Conservation (phyloP, 169 alveolate species). For the Eimeria falciformis region DNA sequence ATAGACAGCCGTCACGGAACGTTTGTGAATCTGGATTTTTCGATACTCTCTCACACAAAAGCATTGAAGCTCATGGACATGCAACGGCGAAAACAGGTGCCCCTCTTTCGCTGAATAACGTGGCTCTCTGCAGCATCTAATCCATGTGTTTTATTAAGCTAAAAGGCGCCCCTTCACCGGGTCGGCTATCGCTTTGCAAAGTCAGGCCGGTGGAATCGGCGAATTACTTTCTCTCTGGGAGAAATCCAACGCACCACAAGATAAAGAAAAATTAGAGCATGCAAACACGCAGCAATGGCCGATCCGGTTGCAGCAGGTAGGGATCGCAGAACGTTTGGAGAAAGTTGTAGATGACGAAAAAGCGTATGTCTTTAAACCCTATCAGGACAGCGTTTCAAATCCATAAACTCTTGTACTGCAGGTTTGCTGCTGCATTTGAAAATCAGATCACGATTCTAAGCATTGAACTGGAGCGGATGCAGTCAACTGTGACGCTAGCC, state of each 20-base stretch:
- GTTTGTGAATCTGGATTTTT: no score
- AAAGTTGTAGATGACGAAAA: not conserved
- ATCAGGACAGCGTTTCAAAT: not conserved
- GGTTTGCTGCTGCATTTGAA: not conserved
- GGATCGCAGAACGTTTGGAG: not conserved
- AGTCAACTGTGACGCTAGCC: not conserved
- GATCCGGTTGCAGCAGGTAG: constrained; percentile 8
- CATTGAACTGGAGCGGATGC: not conserved
- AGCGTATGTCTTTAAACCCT: not conserved
- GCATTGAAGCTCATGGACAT: no score
- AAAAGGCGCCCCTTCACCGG: no score
- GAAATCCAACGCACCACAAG: not conserved
- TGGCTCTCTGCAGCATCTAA: no score
- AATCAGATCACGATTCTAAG: not conserved
- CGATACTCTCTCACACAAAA: no score
- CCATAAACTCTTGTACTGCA: not conserved
- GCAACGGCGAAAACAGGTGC: no score
- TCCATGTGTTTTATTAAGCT: no score
- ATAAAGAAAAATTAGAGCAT: not conserved
- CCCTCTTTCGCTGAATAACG: no score
- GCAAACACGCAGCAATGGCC: not conserved
- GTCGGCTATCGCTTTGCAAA: not conserved
- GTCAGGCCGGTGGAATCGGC: not conserved
- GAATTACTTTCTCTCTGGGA: constrained; percentile 13
- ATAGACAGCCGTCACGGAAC: no score